Base-by-base conservation (phyloP, 1,284 basidiomycete species). In the Irpex sp. region DNA sequence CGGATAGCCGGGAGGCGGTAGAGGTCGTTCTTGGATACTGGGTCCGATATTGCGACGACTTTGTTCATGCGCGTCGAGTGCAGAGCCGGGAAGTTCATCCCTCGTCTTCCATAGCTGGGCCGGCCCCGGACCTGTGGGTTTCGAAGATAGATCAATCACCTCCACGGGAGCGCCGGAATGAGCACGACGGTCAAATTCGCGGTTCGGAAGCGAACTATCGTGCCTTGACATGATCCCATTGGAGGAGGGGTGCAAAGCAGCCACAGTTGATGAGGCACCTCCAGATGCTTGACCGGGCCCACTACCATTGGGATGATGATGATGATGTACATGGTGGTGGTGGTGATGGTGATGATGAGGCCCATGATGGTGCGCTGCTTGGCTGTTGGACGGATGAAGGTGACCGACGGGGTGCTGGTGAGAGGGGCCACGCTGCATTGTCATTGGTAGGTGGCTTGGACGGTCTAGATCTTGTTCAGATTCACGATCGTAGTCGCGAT, bases 321-420 rank as follows among this genome's bases (percentile, higher is more conserved):
- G 74, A 60, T 81, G 80, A 58, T 76, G 69, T 51, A 81, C 75
- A 58, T 82, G 81, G 63, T 81, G 78, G 59, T 80, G 80, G 39
- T 80, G 75, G 61, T 75, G 74, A 59, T 76, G 73, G 59, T 82
- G 78, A 60, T 78, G 76, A 57, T 80, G 75, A 4, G 72, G 71
- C 7, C 61, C 66, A 59, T 77, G 77, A 51, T 71, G 71, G 36
- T 75, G 72, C 1, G 70, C 67, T 19, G 66, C 70, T 57, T 65
- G 75, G 19, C 68, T 69, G 19, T 63, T 64, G 31, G 65, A 66
- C 26, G 61, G 46, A 55, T 72, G 71, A 4, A 67, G 21, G 58
- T 71, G 72, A 11, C 31, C 53, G 31, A 36, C 15, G 17, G 58
- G 49, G 46, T 74, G 68, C 13, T 64, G 63, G 31, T 66, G 63